Evolutionary conservation across 164 flowering plant species (phyloP).

Genomic region (Paratinospora sagittata): DNA sequence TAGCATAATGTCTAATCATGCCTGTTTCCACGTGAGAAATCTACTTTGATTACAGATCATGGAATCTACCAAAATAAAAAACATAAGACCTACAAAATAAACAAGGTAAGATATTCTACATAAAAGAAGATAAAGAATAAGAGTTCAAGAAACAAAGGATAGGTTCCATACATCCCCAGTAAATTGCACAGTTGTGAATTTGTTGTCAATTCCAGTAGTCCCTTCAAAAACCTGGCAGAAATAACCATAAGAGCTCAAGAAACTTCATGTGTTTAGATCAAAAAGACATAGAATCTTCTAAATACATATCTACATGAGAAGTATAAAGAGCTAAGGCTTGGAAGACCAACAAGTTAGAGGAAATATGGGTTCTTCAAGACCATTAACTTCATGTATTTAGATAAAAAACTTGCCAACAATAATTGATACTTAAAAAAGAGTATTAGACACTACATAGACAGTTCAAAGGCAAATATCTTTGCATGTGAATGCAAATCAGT

Average conservation of each 20-base stretch:
- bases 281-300: not conserved
- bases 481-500: not conserved
- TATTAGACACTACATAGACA: not conserved
- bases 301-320: not conserved
- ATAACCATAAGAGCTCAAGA: not conserved
- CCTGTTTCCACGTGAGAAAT: not conserved
- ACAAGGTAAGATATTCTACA: not conserved
- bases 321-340: not conserved
- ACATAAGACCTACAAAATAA: not conserved
- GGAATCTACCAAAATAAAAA: not conserved
- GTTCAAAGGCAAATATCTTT: not conserved
- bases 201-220: constrained; percentile 98
- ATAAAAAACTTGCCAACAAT: not conserved
- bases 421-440: not conserved
- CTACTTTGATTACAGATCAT: not conserved
- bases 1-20: not conserved
- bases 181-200: constrained; percentile 93
- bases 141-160: not conserved
- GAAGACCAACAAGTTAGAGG: not conserved
- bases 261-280: not conserved
- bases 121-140: not conserved
- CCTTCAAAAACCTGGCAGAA: constrained; percentile 87
- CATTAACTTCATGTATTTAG: not conserved
- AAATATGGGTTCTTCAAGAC: not conserved
- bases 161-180: constrained; percentile 76